A percentile compares a stretch with the other conserved stretches of the same genome.
phyloP scores from a whole-genome alignment of 2,329 filamentous ascomycete species.

The Microdochium bolleyi region DNA sequence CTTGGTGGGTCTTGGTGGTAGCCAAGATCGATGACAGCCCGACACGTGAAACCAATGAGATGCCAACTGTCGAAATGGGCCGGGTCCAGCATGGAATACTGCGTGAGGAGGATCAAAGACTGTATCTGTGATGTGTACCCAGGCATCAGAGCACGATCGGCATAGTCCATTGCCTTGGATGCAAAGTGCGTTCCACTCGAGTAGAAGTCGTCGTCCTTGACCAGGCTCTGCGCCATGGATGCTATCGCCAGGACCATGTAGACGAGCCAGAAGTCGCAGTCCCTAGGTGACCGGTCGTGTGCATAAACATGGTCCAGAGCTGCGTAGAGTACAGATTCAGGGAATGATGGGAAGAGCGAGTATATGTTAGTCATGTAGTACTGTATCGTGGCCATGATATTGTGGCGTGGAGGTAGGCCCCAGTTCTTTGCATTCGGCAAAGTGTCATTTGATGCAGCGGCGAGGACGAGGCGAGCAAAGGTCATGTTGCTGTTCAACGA shows the following conservation, averaged over 20 bases:
- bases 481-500: slow-evolving; percentile 82
- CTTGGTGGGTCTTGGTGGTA: slow-evolving; percentile 84
- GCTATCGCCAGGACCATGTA: slow-evolving; percentile 86
- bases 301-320: slow-evolving; percentile 79
- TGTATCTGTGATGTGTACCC: slow-evolving; percentile 83
- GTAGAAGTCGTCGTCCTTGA: slow-evolving; percentile 58
- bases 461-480: slow-evolving; percentile 80
- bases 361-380: slow-evolving; percentile 82
- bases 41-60: slow-evolving; percentile 80
- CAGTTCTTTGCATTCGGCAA: slow-evolving; percentile 55
- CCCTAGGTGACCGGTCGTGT: slow-evolving; percentile 50
- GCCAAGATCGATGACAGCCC: slow-evolving; percentile 81
- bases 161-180: slow-evolving; percentile 61
- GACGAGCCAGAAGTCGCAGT: slow-evolving; percentile 76
- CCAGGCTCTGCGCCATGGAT: slow-evolving; percentile 64
- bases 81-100: slow-evolving; percentile 86
- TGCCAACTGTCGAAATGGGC: slow-evolving; percentile 93
- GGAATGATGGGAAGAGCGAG: slow-evolving; percentile 72
- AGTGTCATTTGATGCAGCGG: slow-evolving; percentile 68
- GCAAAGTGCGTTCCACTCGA: slow-evolving; percentile 47
- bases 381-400: slow-evolving; percentile 62
- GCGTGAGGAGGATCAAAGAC: slow-evolving; percentile 74
- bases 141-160: slow-evolving; percentile 76
- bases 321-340: slow-evolving; percentile 68
- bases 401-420: slow-evolving; percentile 62